Evolutionary conservation across 768 basidiomycete genomes (phyloP).

Genomic region (Panaeolus cyanescens): DNA sequence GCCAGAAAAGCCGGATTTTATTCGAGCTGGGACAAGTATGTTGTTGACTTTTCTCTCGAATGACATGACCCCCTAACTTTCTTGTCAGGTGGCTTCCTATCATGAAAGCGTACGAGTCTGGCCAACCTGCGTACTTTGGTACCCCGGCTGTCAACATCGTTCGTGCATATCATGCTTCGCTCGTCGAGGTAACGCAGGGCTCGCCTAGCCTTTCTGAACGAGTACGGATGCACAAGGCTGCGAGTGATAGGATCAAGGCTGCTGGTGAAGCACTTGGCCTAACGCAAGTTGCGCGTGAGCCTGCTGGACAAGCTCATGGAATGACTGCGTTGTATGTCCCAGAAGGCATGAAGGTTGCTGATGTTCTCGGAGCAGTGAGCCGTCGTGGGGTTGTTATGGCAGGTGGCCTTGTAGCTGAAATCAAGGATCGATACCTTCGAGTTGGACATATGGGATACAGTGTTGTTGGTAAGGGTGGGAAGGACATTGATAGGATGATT

Average conservation of each 20-base stretch:
- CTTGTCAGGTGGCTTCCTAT: constrained; percentile 79
- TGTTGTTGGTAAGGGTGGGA: constrained; percentile 66
- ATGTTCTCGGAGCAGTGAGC: constrained; percentile 74
- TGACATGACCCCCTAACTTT: background rate
- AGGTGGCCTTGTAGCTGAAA: constrained; percentile 81
- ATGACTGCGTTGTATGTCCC: constrained; percentile 96
- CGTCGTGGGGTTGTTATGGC: constrained; percentile 80
- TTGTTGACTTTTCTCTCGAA: background rate
- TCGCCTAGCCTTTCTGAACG: constrained; percentile 73
- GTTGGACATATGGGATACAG: constrained; percentile 85
- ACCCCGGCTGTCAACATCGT: constrained; percentile 95
- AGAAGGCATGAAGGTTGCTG: constrained; percentile 71
- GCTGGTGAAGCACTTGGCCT: constrained; percentile 70
- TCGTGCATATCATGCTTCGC: constrained; percentile 83
- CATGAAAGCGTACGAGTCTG: constrained; percentile 91
- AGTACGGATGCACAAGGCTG: constrained; percentile 72
- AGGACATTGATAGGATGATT: constrained; percentile 77
- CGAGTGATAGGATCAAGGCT: constrained; percentile 68
- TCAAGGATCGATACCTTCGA: constrained; percentile 88
- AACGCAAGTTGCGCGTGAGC: constrained; percentile 64
- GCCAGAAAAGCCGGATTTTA: constrained; percentile 56
- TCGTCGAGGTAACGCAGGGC: constrained; percentile 15
- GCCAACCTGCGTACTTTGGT: constrained; percentile 86
- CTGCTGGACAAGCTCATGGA: constrained; percentile 79
- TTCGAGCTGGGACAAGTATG: constrained; percentile 65